Conservation (phyloP, 2,329 filamentous ascomycete genomes). For the Aspergillus ochraceus region DNA sequence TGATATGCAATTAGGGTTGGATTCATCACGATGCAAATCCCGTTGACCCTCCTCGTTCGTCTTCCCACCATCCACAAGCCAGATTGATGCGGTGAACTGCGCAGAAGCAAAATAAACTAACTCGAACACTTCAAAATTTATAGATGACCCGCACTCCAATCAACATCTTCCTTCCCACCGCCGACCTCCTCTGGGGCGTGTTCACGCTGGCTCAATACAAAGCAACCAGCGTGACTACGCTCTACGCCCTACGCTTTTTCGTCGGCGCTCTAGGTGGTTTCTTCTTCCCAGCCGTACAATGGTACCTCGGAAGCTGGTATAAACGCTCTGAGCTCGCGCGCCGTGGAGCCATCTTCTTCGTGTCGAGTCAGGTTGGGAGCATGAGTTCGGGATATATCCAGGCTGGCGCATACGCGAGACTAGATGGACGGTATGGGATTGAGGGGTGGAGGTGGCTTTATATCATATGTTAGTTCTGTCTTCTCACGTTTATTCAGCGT, state of each 20-base stretch:
- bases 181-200: conserved; percentile 2
- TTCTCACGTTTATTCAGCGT: neutral
- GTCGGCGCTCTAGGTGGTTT: conserved; percentile 34
- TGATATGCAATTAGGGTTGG: neutral
- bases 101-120: too few relatives aligned
- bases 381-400: conserved; percentile 27
- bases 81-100: neutral
- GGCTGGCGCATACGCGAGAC: conserved; percentile 16
- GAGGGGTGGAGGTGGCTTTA: conserved; percentile 1
- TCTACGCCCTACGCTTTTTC: conserved; percentile 36
- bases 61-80: too few relatives aligned
- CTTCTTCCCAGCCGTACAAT: conserved; percentile 31
- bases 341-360: conserved; percentile 25
- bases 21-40: conserved; percentile 5
- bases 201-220: conserved; percentile 3
- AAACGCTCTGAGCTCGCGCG: conserved; percentile 23
- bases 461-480: neutral
- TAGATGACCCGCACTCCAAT: conserved; percentile 5
- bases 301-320: conserved; percentile 25
- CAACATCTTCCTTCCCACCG: conserved; percentile 3
- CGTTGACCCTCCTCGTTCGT: conserved; percentile 1
- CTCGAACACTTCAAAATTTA: neutral
- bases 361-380: conserved; percentile 23
- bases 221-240: conserved; percentile 21
- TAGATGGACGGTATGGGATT: too few relatives aligned